phyloP scores from a whole-genome alignment of 805 yeast species.

The Kodamaea restingae region DNA sequence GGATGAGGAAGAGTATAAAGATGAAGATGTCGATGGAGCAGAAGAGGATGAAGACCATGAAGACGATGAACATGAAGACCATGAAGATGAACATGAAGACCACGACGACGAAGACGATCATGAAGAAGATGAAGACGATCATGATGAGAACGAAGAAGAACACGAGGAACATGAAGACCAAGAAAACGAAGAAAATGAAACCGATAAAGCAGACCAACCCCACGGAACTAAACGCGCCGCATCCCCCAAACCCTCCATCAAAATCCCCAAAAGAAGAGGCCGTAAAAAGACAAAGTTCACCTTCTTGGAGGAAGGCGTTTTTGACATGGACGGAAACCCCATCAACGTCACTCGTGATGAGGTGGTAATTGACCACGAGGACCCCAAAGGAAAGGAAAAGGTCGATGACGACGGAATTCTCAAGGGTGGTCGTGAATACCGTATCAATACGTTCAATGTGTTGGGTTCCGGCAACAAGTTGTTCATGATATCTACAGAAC shows the following conservation, averaged over 20 bases:
- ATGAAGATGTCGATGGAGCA: neutral
- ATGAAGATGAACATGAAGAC: neutral
- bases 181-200: conserved; percentile 6
- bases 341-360: conserved; percentile 69
- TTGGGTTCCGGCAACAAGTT: conserved; percentile 62
- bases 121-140: conserved; percentile 4
- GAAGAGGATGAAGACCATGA: neutral
- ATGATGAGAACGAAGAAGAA: conserved; percentile 9
- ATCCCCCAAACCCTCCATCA: conserved; percentile 1
- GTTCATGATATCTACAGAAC: conserved; percentile 92
- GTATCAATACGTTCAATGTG: conserved; percentile 65
- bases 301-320: conserved; percentile 37
- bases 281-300: conserved; percentile 39
- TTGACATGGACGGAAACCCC: conserved; percentile 68
- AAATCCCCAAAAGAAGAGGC: conserved; percentile 14
- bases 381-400: conserved; percentile 74
- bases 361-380: conserved; percentile 63
- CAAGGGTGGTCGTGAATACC: conserved; percentile 67
- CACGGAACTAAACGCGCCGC: conserved; percentile 15
- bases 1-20: too few relatives aligned
- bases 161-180: conserved; percentile 6
- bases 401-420: conserved; percentile 65
- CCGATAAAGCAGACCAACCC: conserved; percentile 7
- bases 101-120: conserved; percentile 1
- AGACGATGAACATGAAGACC: neutral